A percentile compares a stretch with the other conserved stretches of the same genome.
Evolutionary conservation across 495 filamentous ascomycete species (phyloP).

Genomic region (Cudoniella acicularis): DNA sequence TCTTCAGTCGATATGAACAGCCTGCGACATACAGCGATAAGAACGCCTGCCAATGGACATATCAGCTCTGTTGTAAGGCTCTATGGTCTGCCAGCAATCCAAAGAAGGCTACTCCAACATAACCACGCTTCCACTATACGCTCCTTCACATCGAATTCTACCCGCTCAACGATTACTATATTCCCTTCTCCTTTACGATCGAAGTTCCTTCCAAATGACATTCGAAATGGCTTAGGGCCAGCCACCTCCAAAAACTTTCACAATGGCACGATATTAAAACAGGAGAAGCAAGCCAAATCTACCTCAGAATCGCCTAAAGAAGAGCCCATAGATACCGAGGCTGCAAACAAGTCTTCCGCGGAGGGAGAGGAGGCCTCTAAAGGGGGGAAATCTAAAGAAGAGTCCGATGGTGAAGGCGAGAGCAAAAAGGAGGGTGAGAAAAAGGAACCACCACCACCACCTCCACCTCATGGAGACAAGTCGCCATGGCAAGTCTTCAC

Average conservation of each 20-base stretch:
- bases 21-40: constrained; percentile 39
- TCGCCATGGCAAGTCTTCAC: constrained; percentile 98
- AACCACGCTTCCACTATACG: constrained; percentile 24
- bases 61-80: constrained; percentile 35
- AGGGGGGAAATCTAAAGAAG: constrained; percentile 38
- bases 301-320: constrained; percentile 34
- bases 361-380: constrained; percentile 43
- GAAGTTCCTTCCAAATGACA: constrained; percentile 37
- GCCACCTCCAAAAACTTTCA: constrained; percentile 39
- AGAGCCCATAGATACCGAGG: constrained; percentile 40
- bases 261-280: constrained; percentile 31
- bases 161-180: constrained; percentile 9
- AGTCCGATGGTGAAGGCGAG: constrained; percentile 39
- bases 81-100: constrained; percentile 50
- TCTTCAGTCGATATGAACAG: constrained; percentile 39
- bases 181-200: constrained; percentile 36
- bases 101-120: constrained; percentile 54
- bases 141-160: constrained; percentile 27
- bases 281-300: constrained; percentile 36
- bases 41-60: constrained; percentile 34
- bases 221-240: constrained; percentile 31
- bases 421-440: constrained; percentile 52
- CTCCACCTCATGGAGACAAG: constrained; percentile 95
- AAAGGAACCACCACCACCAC: constrained; percentile 70
- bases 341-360: constrained; percentile 30